Evolutionary conservation across 106 monocot species (phyloP), one percentile per base, ranked within the genome.

Genomic region (Amphibolis antarctica): DNA sequence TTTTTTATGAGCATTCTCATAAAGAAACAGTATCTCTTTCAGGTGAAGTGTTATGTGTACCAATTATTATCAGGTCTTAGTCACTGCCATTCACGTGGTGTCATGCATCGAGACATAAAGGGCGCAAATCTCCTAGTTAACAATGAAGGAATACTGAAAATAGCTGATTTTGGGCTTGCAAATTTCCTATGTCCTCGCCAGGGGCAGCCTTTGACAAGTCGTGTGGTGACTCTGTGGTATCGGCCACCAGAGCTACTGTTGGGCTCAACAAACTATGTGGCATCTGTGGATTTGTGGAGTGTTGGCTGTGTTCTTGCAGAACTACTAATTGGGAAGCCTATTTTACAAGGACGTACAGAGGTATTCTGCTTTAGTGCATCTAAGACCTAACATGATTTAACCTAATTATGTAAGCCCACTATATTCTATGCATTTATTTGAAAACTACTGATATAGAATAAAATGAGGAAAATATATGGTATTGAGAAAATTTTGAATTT

Each of bases 201-300:
- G 3, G 70, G 68, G 57, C 75, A 77, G 11, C 78, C 84, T 19
- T 44, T 92, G 27, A 92, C 92, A 19, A 85, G 88, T 55, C 80
- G 88, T 18, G 92, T 92, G 9, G 88, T 92, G 63, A 92, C 92
- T 47, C 66, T 92, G 55, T 92, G 92, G 92, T 92, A 92, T 63
- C 79, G 92, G 0, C 92, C 92, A n/a, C 92, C 92, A 42, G 92
- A 92, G 71, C 92, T 92, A 59, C 69, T 92, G 23, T 46, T 92
- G 46, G 92, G 92, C 57, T 82, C 88, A 26, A 92, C 80, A 24
- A 73, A 85, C 31, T 92, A 92, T 75, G 85, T 73, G 48, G 53
- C 80, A 66, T 76, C 82, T n/a, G 78, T 92, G 14, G 92, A 92
- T 80, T 58, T 92, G 74, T 92, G 92, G 92, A 92, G 92, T 63